Evolutionary conservation across 352 stramenopile genomes (phyloP), one percentile per base, ranked within the genome.

Genomic region (Thalassiosira gravida): DNA sequence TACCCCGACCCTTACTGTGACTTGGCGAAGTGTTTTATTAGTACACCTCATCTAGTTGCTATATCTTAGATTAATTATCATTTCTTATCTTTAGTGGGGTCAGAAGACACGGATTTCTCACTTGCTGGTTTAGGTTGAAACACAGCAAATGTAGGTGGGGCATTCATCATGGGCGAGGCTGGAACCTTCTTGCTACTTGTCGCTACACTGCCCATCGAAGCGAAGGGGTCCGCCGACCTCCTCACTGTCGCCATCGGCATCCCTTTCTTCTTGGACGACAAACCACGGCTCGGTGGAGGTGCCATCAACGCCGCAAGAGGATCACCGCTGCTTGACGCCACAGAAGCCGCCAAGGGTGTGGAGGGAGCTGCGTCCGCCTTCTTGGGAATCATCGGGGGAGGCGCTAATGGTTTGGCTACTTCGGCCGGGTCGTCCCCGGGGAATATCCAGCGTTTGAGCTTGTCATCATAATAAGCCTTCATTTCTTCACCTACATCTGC

Each of bases 271-370:
- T 62, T 70, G 18, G 65, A 68, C 14, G 44, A 68, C 62, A 65
- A 20, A 1, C 61, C 50, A 13, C 61, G 68, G 22, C 58, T 67
- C 27, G 63, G 53, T 63, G 90, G 90, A 47, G 91, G 91, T 25
- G 91, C 91, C 91, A 95, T 95, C 77, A 95, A 82, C 13, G 84
- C 81, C 35, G 86, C 82, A 14, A 95, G 67, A 35, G 91, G 87
- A 86, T 94, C 89, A 62, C 78, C 85, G 6, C n/a, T 49, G 13
- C 13, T 20, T n/a, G 71, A 30, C 32, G 29, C 30, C 29, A 62
- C 63, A n/a, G 53, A 30, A 35, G 68, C 24, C 18, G 50, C 13
- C 29, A 46, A 32, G 24, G 76, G 55, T 16, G 73, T 42, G 25
- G 49, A 9, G 25, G 67, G 46, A 32, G 64, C 29, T 39, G 72